Evolutionary conservation across 192 early-diverging fungal genomes (phyloP), one percentile per base, ranked within the genome.

Genomic region (Backusella luteola): DNA sequence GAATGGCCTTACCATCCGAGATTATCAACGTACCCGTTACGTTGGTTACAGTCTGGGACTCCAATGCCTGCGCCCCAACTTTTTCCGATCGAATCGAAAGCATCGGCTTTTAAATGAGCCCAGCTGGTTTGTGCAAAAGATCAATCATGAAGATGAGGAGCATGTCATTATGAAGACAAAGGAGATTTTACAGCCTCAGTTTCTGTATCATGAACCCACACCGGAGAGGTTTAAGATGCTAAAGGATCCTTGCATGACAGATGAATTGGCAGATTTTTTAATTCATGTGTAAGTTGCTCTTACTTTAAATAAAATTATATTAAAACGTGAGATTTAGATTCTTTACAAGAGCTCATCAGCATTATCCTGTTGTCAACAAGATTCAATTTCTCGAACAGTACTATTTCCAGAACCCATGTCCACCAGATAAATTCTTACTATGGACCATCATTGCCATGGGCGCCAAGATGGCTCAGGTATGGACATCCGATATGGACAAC

Each of bases 11-110:
- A 84, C 89, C 2, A 82, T 93, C 42, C 87, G 90, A 68, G 90
- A 88, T 46, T 88, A 87, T 34, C 91, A 89, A 4, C 86, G 89
- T 4, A 82, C 90, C 12, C 81, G 88, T 17, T 94, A 94, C 71
- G 77, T 93, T 26, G 93, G 93, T n/a, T 87, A 89, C 66, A 91
- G 90, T 74, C 90, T 91, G 35, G 93, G 93, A 15, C 84, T 93
- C 75, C 87, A 90, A 41, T 79, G 92, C 19, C 81, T 94, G 8
- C 46, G 91, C 71, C 42, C 77, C 85, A 52, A 76, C 66, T 26
- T 84, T 6, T 70, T 88, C 36, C 74, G 69, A 70, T 81, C 15
- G 56, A 82, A 35, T 76, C 76, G 71, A 29, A 77, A 81, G 1
- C 81, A 77, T 59, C 7, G 81, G 72, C 38, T 83, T 66, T 34